Conservation (phyloP, 257 asterid genomes). For the Misopates orontium region DNA sequence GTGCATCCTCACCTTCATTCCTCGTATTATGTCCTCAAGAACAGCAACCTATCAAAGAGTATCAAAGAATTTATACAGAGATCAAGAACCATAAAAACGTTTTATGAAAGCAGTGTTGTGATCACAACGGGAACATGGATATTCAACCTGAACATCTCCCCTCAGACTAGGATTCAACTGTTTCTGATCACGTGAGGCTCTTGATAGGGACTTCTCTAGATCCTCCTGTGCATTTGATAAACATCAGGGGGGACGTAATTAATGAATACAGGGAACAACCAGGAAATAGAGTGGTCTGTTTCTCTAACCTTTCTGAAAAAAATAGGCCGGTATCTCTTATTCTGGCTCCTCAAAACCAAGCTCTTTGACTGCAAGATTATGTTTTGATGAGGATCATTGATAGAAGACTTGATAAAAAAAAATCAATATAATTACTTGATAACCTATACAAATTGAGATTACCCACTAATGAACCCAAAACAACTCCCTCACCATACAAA, state of each 20-base stretch:
- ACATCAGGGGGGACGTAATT: not conserved
- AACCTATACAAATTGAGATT: conserved; percentile 12
- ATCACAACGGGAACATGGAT: not conserved
- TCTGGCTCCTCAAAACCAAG: conserved; percentile 70
- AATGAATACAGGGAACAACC: not conserved
- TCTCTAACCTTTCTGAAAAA: conserved; percentile 83
- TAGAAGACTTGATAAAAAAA: too few relatives aligned
- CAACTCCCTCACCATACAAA: not conserved
- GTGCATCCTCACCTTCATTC: conserved; percentile 71
- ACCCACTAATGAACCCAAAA: too few relatives aligned
- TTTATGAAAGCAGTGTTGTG: not conserved
- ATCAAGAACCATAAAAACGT: not conserved
- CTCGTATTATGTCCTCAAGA: conserved; percentile 79
- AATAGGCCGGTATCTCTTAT: conserved; percentile 82
- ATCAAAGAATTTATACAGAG: conserved; percentile 17
- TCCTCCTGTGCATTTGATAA: conserved; percentile 65
- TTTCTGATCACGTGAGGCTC: conserved; percentile 71
- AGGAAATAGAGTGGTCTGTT: conserved; percentile 8
- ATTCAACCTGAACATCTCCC: conserved; percentile 73
- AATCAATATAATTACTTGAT: too few relatives aligned
- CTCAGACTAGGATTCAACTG: conserved; percentile 63
- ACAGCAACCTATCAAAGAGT: conserved; percentile 62
- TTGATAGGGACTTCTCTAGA: conserved; percentile 61
- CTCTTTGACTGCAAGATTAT: conserved; percentile 66
- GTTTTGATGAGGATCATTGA: not conserved